A percentile compares a stretch with the other conserved stretches of the same genome.
phyloP scores from a whole-genome alignment of 1,284 basidiomycete species.

The Ustilago bromivora region DNA sequence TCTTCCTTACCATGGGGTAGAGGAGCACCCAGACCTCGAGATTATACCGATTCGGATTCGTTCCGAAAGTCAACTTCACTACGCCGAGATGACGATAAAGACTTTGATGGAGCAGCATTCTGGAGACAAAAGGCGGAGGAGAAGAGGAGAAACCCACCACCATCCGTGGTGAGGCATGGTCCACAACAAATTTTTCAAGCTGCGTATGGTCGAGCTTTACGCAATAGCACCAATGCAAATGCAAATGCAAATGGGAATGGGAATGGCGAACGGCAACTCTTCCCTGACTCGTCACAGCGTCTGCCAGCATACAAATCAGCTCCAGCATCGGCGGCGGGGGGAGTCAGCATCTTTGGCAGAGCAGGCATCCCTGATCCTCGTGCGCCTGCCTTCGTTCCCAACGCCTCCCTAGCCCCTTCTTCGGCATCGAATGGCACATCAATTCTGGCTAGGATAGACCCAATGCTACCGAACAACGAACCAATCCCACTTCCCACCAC shows the following conservation, averaged over 20 bases:
- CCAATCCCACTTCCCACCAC: slow-evolving; percentile 13
- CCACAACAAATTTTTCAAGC: slow-evolving; percentile 22
- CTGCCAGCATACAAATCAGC: slow-evolving; percentile 1
- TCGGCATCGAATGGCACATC: slow-evolving; percentile 25
- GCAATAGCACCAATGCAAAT: not conserved
- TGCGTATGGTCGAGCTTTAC: slow-evolving; percentile 22
- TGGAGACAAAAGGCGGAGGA: slow-evolving; percentile 40
- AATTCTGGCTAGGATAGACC: slow-evolving; percentile 61
- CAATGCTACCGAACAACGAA: slow-evolving; percentile 62
- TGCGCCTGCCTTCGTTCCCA: slow-evolving; percentile 58
- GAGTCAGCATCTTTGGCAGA: slow-evolving; percentile 62
- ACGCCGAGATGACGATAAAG: slow-evolving; percentile 8
- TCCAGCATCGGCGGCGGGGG: slow-evolving; percentile 1
- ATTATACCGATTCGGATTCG: slow-evolving; percentile 19
- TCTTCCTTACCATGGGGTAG: not conserved
- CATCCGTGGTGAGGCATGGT: slow-evolving; percentile 12
- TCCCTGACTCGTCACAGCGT: slow-evolving; percentile 6
- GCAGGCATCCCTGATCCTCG: slow-evolving; percentile 63
- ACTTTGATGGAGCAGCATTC: slow-evolving; percentile 28
- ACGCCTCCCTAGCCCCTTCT: not conserved
- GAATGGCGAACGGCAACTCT: slow-evolving; percentile 18
- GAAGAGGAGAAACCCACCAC: slow-evolving; percentile 25
- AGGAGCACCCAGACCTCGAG: slow-evolving; percentile 7
- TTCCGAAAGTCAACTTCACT: slow-evolving; percentile 8
- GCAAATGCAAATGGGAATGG: not conserved